phyloP scores from a whole-genome alignment of 495 filamentous ascomycete species.

The Lophium mytilinum region DNA sequence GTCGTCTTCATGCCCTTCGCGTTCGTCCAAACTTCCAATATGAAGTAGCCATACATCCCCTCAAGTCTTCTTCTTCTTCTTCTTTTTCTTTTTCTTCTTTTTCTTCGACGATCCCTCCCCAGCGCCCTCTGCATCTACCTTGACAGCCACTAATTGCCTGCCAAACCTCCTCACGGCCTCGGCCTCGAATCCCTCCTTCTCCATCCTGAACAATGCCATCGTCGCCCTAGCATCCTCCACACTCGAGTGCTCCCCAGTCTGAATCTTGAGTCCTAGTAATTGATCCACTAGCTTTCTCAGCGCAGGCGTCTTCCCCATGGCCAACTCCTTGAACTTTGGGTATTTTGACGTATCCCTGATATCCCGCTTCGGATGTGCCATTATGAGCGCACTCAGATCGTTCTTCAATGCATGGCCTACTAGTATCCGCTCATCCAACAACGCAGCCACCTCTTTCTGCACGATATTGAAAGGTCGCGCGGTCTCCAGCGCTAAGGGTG shows the following conservation, averaged over 20 bases:
- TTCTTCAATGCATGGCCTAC: slow-evolving; percentile 88
- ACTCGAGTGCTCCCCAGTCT: slow-evolving; percentile 62
- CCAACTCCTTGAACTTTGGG: slow-evolving; percentile 59
- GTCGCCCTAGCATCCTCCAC: slow-evolving; percentile 85
- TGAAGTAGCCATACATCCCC: no score
- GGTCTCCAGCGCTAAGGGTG: slow-evolving; percentile 51
- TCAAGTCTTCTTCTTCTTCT: slow-evolving; percentile 4
- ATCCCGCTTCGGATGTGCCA: slow-evolving; percentile 66
- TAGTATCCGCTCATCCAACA: slow-evolving; percentile 65
- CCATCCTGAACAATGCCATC: slow-evolving; percentile 75
- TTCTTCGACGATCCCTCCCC: slow-evolving; percentile 29
- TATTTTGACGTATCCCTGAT: slow-evolving; percentile 80
- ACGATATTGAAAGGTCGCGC: slow-evolving; percentile 55
- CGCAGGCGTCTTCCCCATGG: slow-evolving; percentile 69
- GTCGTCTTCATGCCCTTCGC: no score
- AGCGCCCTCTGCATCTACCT: slow-evolving; percentile 29
- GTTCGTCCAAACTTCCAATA: no score
- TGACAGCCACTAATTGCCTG: slow-evolving; percentile 26
- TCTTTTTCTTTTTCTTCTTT: slow-evolving; percentile 12
- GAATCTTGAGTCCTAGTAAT: slow-evolving; percentile 75
- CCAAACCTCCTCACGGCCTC: slow-evolving; percentile 53
- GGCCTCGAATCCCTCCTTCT: slow-evolving; percentile 75
- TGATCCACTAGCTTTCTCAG: slow-evolving; percentile 68
- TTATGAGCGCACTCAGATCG: slow-evolving; percentile 66
- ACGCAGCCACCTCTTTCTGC: slow-evolving; percentile 60